Base-by-base conservation (phyloP, 2,329 filamentous ascomycete genomes). In the Rhexocercosporidium sp. region DNA sequence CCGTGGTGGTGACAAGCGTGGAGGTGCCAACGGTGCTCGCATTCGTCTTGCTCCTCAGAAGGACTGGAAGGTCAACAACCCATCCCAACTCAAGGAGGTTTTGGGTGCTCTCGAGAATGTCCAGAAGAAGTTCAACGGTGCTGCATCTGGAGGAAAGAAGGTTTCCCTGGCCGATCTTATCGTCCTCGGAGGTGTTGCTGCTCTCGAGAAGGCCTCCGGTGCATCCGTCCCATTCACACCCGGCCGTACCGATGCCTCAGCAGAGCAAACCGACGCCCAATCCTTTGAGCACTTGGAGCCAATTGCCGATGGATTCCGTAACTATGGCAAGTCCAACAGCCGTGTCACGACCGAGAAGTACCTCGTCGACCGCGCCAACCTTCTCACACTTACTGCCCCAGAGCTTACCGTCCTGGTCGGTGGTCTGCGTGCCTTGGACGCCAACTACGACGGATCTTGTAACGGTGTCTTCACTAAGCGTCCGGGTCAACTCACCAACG, bases 111-210 rank as follows among this genome's bases (percentile, higher is more conserved):
- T 94, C 6, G 88, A 92, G 79, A 78, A 78, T 27, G 80, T 94
- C 7, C 90, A 93, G 82, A 80, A 85, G 72, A 83, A 86, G 62
- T 93, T 92, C 82, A 91, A 92, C 81, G 29, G 53, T 6, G 22
- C 63, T 51, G 20, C 37, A 25, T 64, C 65, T 54, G 82, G 82
- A 31, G 84, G 84, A 76, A 92, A 93, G 87, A 88, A 90, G 80
- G 86, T 94, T 3, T 94, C 92, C 0, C 76, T 94, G n/a, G 91
- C 92, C 54, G 92, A 94, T 75, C 81, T 94, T 47, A 93, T 94
- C 73, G 90, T 94, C 8, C 85, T 94, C 3, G 92, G 83, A n/a
- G 92, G 92, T 75, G 78, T 78, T 46, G 90, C 90, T 2, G 91
- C 88, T 27, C 79, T 94, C 18, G 92, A 94, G 83, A 88, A 93